Evolutionary conservation across 1,139 yeast species (phyloP).

Genomic region (Saccharomyces hybrid): DNA sequence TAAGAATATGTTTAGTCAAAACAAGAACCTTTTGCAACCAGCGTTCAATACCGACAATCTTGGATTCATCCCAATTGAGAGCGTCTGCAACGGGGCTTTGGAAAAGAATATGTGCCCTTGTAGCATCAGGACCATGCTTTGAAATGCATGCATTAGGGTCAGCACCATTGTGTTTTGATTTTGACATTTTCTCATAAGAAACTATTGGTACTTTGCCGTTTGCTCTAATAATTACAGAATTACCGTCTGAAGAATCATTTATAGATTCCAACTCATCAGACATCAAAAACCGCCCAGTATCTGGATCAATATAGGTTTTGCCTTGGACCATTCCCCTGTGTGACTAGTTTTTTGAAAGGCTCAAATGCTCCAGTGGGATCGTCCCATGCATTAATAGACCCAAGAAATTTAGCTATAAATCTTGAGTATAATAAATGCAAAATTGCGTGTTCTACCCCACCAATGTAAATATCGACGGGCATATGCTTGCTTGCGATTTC

Average conservation of each 20-base stretch:
- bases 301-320: conserved; percentile 66
- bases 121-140: conserved; percentile 89
- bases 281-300: conserved; percentile 62
- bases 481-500: conserved; percentile 47
- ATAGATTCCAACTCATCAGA: conserved; percentile 59
- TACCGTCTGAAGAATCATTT: conserved; percentile 36
- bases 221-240: conserved; percentile 33
- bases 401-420: conserved; percentile 72
- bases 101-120: conserved; percentile 87
- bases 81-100: conserved; percentile 84
- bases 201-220: conserved; percentile 49
- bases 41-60: conserved; percentile 77
- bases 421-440: conserved; percentile 79
- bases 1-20: conserved; percentile 29
- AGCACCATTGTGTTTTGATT: conserved; percentile 88
- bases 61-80: conserved; percentile 82
- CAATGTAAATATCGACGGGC: conserved; percentile 87
- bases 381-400: conserved; percentile 53
- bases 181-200: conserved; percentile 87
- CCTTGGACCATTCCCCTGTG: conserved; percentile 99
- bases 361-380: conserved; percentile 53
- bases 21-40: conserved; percentile 65
- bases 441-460: conserved; percentile 96
- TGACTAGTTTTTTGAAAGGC: conserved; percentile 70
- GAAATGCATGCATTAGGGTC: conserved; percentile 74